Conservation (phyloP, 805 yeast species). For the Priceomyces melissophilus region DNA sequence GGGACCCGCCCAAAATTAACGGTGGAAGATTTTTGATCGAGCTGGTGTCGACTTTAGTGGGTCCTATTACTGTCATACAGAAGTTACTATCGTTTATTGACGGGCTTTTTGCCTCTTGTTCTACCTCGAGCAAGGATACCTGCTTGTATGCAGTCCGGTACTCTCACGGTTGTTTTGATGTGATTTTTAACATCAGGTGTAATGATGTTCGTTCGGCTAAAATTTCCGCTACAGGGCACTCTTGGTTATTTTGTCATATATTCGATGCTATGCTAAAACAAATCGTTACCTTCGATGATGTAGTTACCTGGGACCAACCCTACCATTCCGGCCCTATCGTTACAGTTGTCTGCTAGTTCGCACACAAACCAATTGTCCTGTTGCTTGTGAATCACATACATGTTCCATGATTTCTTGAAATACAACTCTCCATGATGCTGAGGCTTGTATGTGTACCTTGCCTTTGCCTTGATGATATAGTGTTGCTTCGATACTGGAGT, state of each 20-base stretch:
- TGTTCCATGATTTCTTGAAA: constrained; percentile 40
- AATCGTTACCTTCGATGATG: constrained; percentile 29
- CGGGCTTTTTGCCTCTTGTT: too few relatives aligned
- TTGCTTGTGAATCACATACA: constrained; percentile 41
- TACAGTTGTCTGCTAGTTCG: constrained; percentile 36
- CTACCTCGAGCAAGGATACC: too few relatives aligned
- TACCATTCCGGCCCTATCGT: constrained; percentile 28
- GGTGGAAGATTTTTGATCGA: constrained; percentile 45
- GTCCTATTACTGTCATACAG: too few relatives aligned
- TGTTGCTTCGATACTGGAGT: constrained; percentile 32
- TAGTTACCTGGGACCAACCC: constrained; percentile 46
- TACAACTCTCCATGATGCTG: constrained; percentile 39
- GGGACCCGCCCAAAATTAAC: constrained; percentile 83
- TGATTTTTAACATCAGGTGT: too few relatives aligned
- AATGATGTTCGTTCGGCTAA: too few relatives aligned
- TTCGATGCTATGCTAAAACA: constrained; percentile 8
- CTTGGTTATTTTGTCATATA: too few relatives aligned
- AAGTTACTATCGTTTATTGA: too few relatives aligned
- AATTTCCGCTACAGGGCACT: too few relatives aligned
- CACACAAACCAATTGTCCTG: constrained; percentile 45
- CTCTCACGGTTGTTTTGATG: too few relatives aligned
- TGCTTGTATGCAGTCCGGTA: too few relatives aligned
- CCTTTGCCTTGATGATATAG: constrained; percentile 34
- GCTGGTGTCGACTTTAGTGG: constrained; percentile 14
- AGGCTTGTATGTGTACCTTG: constrained; percentile 38